Evolutionary conservation across 1,139 yeast species (phyloP).

Genomic region (Wickerhamiella pararugosa): DNA sequence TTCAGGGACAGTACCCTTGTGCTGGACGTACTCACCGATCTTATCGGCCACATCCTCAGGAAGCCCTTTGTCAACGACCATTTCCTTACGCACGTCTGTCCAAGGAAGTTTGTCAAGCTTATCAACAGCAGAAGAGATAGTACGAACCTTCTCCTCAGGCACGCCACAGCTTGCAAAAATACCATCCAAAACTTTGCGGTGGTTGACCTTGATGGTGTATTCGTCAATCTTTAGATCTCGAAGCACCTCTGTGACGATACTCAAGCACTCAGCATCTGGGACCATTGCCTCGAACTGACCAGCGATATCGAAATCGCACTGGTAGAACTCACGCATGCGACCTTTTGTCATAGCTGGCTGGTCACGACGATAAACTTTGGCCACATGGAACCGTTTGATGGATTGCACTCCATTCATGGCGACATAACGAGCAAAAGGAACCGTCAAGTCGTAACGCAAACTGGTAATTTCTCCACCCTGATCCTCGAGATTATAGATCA

Average conservation of each 20-base stretch:
- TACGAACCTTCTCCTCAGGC: conserved; percentile 82
- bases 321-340: conserved; percentile 97
- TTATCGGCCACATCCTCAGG: conserved; percentile 81
- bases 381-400: conserved; percentile 90
- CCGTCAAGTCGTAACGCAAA: conserved; percentile 87
- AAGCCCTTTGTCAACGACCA: conserved; percentile 80
- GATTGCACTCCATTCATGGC: conserved; percentile 84
- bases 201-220: conserved; percentile 82
- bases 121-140: conserved; percentile 87
- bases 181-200: conserved; percentile 90
- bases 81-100: conserved; percentile 85
- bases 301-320: conserved; percentile 94
- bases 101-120: conserved; percentile 91
- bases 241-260: conserved; percentile 71
- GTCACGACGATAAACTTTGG: conserved; percentile 95
- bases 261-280: conserved; percentile 83
- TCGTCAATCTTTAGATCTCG: conserved; percentile 70
- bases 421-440: conserved; percentile 91
- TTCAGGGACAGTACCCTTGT: conserved; percentile 62
- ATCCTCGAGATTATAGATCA: conserved; percentile 88
- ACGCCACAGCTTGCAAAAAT: conserved; percentile 93
- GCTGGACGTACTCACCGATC: conserved; percentile 82
- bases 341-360: conserved; percentile 99
- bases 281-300: conserved; percentile 88
- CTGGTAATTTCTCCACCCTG: conserved; percentile 98